Base-by-base conservation (phyloP, 768 basidiomycete species). In the Cantharellus anzutake region DNA sequence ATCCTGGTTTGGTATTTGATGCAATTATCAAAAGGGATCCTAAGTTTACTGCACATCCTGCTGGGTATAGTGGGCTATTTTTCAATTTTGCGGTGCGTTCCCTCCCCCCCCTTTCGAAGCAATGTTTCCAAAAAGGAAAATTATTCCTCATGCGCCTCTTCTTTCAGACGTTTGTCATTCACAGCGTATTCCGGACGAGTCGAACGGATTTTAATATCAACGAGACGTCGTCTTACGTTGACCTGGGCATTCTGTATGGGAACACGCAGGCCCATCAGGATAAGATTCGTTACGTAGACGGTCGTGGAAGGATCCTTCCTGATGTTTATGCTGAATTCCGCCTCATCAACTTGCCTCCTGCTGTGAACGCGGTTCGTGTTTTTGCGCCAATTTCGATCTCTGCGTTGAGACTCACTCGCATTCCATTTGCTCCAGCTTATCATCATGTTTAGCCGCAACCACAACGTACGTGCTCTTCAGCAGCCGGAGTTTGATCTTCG, bases 171-270 rank as follows among this genome's bases (percentile, higher is more conserved):
- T 20, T 83, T 87, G 70, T 87, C 52, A 55, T 55, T 37, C 52
- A 55, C 56, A 57, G 56, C 56, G 41, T 57, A 38, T 57, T 57
- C 41, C 38, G 41, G 16, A 57, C 56, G 5, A 41, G 39, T 61
- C 70, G 66, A 41, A 51, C 20, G 2, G 74, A 81, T 66, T 73
- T 70, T 67, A 73, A 72, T 1, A 74, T 78, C 60, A 90, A 90
- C 65, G 70, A 78, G 50, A 70, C 80, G 0, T 82, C 80, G 67
- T 82, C 81, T 64, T 90, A 90, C 69, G 73, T 90, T 14, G 87
- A 90, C 66, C 67, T 90, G 48, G 81, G 80, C 65, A 75, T 84
- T 4, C 67, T 90, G 4, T 90, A 90, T 63, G 87, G 87, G 0
- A 78, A 66, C 67, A 79, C 72, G 38, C 70, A 77, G 39, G 72